phyloP scores from a whole-genome alignment of 2,329 filamentous ascomycete genomes.

The Akanthomyces dipterigenus region DNA sequence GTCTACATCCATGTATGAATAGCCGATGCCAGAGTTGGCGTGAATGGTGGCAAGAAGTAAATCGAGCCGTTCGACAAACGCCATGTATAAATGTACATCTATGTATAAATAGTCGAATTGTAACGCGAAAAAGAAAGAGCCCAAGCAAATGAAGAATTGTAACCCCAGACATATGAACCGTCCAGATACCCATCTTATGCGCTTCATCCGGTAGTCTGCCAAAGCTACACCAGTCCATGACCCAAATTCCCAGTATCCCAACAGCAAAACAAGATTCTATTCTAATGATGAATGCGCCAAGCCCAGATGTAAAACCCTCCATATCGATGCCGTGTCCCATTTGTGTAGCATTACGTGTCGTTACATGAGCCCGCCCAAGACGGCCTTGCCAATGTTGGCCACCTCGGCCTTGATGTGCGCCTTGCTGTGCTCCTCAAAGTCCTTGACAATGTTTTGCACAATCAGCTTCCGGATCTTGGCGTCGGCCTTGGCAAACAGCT shows the following conservation, averaged over 20 bases:
- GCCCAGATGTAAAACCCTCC: background rate
- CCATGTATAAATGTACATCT: background rate
- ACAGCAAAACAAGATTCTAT: background rate
- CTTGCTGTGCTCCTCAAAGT: slow-evolving; percentile 86
- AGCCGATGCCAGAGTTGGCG: slow-evolving; percentile 14
- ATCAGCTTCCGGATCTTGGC: slow-evolving; percentile 81
- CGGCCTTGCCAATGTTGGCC: slow-evolving; percentile 78
- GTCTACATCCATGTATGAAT: background rate
- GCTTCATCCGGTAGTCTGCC: background rate
- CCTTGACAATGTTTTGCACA: slow-evolving; percentile 76
- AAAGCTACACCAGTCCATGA: background rate
- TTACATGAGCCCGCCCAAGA: slow-evolving; percentile 77
- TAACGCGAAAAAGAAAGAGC: background rate
- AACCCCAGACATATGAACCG: background rate
- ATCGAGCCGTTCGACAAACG: background rate
- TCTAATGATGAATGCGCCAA: background rate
- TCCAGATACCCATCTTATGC: background rate
- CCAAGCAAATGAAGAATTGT: background rate
- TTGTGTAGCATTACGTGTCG: background rate
- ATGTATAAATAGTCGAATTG: background rate
- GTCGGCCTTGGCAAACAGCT: slow-evolving; percentile 87
- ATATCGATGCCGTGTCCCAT: background rate
- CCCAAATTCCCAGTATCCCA: background rate
- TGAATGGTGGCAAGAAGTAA: background rate
- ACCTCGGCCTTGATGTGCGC: slow-evolving; percentile 73